Percentiles rank a stretch among this genome's conserved stretches.
Conservation (phyloP, 495 filamentous ascomycete genomes). For the Penicillium dipodomyicola region DNA sequence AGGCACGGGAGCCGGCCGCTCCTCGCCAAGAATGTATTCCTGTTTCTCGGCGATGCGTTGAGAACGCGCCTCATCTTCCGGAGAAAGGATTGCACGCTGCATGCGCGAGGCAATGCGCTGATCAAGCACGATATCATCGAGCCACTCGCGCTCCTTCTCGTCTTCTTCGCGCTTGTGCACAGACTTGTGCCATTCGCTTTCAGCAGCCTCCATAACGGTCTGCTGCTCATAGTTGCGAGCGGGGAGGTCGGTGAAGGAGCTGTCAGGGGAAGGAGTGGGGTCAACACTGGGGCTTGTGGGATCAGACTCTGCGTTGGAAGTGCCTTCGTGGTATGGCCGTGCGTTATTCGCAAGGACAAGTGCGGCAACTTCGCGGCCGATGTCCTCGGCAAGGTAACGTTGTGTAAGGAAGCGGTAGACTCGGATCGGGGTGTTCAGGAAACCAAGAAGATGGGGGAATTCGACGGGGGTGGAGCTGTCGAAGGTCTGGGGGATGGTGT, state of each 20-base stretch:
- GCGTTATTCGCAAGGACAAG: conserved; percentile 68
- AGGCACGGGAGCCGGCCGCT: conserved; percentile 36
- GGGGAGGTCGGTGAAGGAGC: conserved; percentile 17
- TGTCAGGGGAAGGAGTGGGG: conserved; percentile 25
- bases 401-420: conserved; percentile 87
- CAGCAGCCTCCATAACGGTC: conserved; percentile 68
- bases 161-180: conserved; percentile 62
- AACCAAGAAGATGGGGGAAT: conserved; percentile 90
- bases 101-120: conserved; percentile 74
- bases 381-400: conserved; percentile 76
- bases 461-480: conserved; percentile 67
- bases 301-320: conserved; percentile 28
- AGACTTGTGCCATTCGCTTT: conserved; percentile 83
- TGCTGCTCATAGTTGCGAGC: conserved; percentile 60
- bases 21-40: conserved; percentile 64
- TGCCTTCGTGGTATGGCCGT: conserved; percentile 41
- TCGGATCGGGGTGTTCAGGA: conserved; percentile 84
- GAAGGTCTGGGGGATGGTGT: conserved; percentile 57
- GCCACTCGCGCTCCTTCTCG: conserved; percentile 66
- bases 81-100: conserved; percentile 63
- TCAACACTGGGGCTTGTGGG: conserved; percentile 30
- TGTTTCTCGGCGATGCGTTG: conserved; percentile 58
- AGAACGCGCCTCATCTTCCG: conserved; percentile 66
- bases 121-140: conserved; percentile 75
- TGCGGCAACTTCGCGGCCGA: conserved; percentile 86